These are phyloP conservation scores for Lantana camara DNA, from an alignment of 257 asterid species.

Conservation along the genomic window DNA sequence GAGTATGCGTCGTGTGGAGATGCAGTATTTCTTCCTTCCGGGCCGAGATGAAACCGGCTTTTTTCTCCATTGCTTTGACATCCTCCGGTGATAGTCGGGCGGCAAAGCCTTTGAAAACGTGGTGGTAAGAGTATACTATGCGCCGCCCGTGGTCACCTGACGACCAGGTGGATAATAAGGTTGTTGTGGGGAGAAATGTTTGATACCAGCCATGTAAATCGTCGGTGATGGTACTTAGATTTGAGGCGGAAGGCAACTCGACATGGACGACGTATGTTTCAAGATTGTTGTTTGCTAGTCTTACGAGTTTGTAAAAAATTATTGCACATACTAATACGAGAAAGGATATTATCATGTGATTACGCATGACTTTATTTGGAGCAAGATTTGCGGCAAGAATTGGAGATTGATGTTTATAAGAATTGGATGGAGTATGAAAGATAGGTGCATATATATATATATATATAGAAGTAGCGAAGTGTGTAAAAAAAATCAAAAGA, in stretches of 20 bases:
- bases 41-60: constrained; percentile 38
- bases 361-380: constrained; percentile 9
- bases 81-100: too few relatives aligned
- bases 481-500: too few relatives aligned
- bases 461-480: neutral
- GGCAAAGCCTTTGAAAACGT: constrained; percentile 44
- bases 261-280: constrained; percentile 41
- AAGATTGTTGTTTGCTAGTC: constrained; percentile 4
- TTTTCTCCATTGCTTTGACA: constrained; percentile 33
- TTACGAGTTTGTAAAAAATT: constrained; percentile 6
- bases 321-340: constrained; percentile 19
- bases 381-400: too few relatives aligned
- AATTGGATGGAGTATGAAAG: neutral
- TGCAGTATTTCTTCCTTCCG: constrained; percentile 23
- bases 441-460: neutral
- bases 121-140: constrained; percentile 41
- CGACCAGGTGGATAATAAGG: constrained; percentile 12
- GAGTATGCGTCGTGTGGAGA: constrained; percentile 51
- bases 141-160: constrained; percentile 20
- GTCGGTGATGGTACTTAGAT: neutral
- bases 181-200: too few relatives aligned
- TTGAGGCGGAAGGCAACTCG: constrained; percentile 22
- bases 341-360: too few relatives aligned
- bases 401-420: neutral
- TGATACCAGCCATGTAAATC: constrained; percentile 41